Evolutionary conservation across 1,139 yeast species (phyloP).

Genomic region (Pneumocystis wakefieldiae): DNA sequence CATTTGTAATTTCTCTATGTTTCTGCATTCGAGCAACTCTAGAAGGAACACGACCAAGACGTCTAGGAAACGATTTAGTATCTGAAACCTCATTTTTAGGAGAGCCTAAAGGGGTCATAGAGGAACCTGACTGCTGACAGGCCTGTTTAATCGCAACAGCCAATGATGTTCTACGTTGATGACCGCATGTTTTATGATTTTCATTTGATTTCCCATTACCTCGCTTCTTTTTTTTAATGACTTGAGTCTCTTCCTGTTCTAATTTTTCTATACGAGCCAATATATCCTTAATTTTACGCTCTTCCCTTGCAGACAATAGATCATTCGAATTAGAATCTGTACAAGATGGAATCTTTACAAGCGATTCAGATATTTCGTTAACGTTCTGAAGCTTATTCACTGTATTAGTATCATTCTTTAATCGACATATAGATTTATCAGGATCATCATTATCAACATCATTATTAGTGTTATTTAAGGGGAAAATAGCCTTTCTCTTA

Average conservation of each 20-base stretch:
- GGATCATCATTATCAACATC: neutral
- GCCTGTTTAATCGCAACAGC: neutral
- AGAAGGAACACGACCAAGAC: neutral
- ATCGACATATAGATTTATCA: neutral
- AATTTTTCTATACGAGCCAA: slow-evolving; percentile 8
- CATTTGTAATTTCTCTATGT: neutral
- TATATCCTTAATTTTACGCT: slow-evolving; percentile 10
- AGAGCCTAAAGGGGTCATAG: neutral
- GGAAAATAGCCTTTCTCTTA: neutral
- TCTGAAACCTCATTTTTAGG: neutral
- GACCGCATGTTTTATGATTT: neutral
- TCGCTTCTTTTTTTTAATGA: neutral
- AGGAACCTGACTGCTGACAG: neutral
- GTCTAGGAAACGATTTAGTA: neutral
- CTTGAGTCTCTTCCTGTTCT: neutral
- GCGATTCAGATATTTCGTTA: neutral
- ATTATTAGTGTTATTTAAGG: neutral
- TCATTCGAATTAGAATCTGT: neutral
- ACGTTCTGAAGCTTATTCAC: slow-evolving; percentile 5
- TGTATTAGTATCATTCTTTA: neutral
- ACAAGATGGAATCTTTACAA: neutral
- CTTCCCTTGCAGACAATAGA: slow-evolving; percentile 8
- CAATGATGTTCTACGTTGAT: neutral
- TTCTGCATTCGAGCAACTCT: neutral
- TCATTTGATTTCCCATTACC: neutral